Evolutionary conservation across 2,329 filamentous ascomycete genomes (phyloP), one percentile per base, ranked within the genome.

Genomic region (Xenoacremonium recifei): DNA sequence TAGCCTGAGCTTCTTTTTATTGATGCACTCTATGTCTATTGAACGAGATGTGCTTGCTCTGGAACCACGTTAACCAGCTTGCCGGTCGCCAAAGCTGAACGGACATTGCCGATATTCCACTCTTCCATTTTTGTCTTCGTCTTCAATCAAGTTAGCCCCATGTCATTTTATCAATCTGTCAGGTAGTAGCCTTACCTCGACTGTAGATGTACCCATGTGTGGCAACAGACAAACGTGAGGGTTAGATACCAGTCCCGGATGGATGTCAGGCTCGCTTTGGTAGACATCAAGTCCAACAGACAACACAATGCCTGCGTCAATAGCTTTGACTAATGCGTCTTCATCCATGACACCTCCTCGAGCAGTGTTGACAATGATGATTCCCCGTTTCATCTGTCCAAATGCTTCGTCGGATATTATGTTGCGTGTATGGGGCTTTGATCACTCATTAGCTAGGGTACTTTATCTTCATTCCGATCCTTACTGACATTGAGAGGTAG

Each of bases 161-260:
- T n/a, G n/a, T n/a, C n/a, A n/a, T n/a, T n/a, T n/a, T n/a, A n/a
- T n/a, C n/a, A n/a, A n/a, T n/a, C n/a, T n/a, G n/a, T n/a, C n/a
- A n/a, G n/a, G n/a, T n/a, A n/a, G n/a, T n/a, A n/a, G n/a, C 7
- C 23, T 27, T 13, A 27, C 23, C 23, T 31, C 87, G 21, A 80
- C 69, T 1, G 85, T 91, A 75, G 79, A 89, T 1, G 89, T 93
- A 0, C 88, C 88, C 85, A 93, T 87, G 64, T 93, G 89, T 39
- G 89, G 89, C 21, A 92, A 67, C 20, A 95, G 72, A 54, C 91
- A 72, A 16, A 87, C 86, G 53, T 80, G 76, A 2, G 79, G 79
- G 60, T 91, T 90, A n/a, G 69, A 67, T 11, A 90, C 54, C 36
- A 93, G 69, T 2, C 84, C 85, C 1, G 81, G 81, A 59, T 92